A percentile compares a stretch with the other conserved stretches of the same genome.
These are phyloP conservation scores for Cladorrhinum sp. DNA, from an alignment of 2,329 filamentous ascomycete species.

Conservation along the genomic window DNA sequence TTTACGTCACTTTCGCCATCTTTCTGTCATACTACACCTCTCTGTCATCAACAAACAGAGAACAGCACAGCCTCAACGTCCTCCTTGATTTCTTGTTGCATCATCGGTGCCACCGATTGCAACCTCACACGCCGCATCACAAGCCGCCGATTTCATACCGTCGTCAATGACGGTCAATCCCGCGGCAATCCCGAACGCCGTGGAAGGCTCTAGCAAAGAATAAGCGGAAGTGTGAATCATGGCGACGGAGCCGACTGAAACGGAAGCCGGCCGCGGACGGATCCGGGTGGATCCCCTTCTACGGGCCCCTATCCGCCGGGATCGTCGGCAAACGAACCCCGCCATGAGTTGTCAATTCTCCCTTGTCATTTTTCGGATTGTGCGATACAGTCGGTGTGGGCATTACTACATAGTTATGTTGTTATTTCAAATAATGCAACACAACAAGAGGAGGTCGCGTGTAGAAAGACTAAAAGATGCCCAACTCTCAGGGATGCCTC, in stretches of 20 bases:
- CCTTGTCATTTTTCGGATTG: background rate
- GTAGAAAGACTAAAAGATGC: background rate
- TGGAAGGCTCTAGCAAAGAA: background rate
- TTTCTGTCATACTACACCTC: background rate
- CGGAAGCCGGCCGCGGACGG: background rate
- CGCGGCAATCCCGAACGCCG: background rate
- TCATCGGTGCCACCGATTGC: background rate
- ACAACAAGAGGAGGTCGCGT: background rate
- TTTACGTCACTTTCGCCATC: background rate
- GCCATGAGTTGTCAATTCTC: background rate
- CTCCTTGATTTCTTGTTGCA: background rate
- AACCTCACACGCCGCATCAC: background rate
- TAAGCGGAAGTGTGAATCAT: background rate
- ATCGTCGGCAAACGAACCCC: background rate
- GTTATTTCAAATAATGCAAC: background rate
- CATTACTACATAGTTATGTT: background rate
- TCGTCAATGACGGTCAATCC: background rate
- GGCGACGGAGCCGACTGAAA: background rate
- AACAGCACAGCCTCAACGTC: background rate
- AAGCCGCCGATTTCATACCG: background rate
- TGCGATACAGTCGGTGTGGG: background rate
- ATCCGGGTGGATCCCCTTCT: background rate
- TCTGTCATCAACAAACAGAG: background rate
- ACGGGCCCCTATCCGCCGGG: background rate
- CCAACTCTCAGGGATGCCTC: background rate